Conservation (phyloP, 768 basidiomycete genomes). For the Collybiopsis confluens region DNA sequence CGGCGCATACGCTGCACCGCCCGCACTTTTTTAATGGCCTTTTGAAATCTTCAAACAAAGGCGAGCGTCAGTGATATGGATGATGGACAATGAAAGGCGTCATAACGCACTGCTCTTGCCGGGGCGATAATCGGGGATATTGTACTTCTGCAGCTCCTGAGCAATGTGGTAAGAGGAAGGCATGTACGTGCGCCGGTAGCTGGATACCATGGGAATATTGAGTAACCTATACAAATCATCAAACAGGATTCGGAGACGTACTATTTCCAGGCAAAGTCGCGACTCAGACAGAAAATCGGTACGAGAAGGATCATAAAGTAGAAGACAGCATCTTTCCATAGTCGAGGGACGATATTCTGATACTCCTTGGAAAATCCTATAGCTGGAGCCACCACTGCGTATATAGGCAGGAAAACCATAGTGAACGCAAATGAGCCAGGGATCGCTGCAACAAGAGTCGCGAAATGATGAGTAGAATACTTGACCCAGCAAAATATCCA, state of each 20-base stretch:
- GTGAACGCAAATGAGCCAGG: conserved; percentile 96
- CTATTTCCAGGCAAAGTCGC: conserved; percentile 99
- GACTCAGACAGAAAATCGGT: conserved; percentile 76
- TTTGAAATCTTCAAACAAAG: conserved; percentile 70
- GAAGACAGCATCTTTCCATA: conserved; percentile 87
- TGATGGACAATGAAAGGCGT: conserved; percentile 1
- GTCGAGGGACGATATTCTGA: conserved; percentile 77
- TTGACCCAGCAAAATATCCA: too few species aligned
- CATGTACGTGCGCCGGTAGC: conserved; percentile 86
- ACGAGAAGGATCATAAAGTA: conserved; percentile 85
- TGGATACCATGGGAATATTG: conserved; percentile 25
- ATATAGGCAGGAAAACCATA: conserved; percentile 92
- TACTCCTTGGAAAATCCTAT: conserved; percentile 92
- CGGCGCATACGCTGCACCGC: conserved; percentile 96
- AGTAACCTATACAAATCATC: conserved; percentile 4
- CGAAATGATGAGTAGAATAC: too few species aligned
- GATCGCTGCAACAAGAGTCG: conserved; percentile 65
- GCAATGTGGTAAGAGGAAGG: conserved; percentile 97
- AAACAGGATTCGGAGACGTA: conserved; percentile 35
- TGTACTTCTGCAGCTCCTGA: conserved; percentile 99
- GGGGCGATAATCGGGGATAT: conserved; percentile 91
- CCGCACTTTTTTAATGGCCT: conserved; percentile 99
- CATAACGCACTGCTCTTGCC: conserved; percentile 86
- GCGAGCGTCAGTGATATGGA: conserved; percentile 10
- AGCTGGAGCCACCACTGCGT: conserved; percentile 80